Evolutionary conservation across 1,284 basidiomycete species (phyloP), one percentile per base, ranked within the genome.

Genomic region (Ustilago shanxiensis): DNA sequence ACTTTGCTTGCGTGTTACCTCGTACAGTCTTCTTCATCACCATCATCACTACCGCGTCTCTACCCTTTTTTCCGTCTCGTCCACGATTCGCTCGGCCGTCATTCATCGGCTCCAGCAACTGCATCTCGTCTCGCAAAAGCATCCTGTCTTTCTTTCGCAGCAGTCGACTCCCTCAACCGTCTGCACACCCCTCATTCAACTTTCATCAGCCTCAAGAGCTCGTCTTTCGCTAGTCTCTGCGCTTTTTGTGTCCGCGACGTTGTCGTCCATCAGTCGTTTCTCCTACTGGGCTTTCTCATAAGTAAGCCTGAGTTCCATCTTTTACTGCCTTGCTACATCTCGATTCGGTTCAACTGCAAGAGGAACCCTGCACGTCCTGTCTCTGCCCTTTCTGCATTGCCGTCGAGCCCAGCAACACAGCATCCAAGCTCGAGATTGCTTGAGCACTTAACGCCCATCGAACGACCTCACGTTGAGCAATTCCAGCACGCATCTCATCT

Each of bases 121-220:
- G 60, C 66, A 64, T 60, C 60, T 35, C 29, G 26, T 33, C 18
- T 49, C 24, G 39, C 61, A 53, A 57, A 37, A 54, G 52, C 55
- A 57, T 57, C 55, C 11, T 33, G n/a, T 33, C 11, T 35, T 61
- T 35, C 37, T 18, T 28, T 24, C 49, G 50, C 50, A 60, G 13
- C 26, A 37, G 47, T 33, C 1, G 20, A 4, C 28, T 33, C 10
- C 26, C 11, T 26, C 41, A 20, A 54, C 16, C 52, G 8, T 26
- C 52, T 44, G 18, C 41, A 44, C n/a, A 9, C 41, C 41, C 18
- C 14, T 20, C 41, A 9, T n/a, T 20, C n/a, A 44, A 7, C 41
- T 44, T 14, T 44, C n/a, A 44, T 20, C 41, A 44, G 41, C 41
- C 35, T 37, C 35, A 37, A 37, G 35, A 18, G 41, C 41, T 44